Conservation (phyloP, 768 basidiomycete species). For the Calocera viscosa region DNA sequence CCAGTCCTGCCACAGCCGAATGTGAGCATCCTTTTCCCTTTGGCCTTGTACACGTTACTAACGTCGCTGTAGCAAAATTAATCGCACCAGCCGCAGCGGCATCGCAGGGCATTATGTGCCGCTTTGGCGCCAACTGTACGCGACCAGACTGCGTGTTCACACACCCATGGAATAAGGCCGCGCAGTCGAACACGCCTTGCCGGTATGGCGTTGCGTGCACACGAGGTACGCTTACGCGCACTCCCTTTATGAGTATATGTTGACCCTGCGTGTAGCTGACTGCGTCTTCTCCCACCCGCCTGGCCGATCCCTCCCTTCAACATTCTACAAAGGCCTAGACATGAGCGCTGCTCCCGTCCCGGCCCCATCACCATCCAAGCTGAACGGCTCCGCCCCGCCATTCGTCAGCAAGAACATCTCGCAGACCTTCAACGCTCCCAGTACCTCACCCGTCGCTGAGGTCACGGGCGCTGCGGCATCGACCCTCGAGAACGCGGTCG, state of each 20-base stretch:
- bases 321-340: slow-evolving; percentile 69
- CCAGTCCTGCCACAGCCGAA: slow-evolving; percentile 70
- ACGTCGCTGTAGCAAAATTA: slow-evolving; percentile 5
- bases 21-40: neutral
- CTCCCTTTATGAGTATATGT: neutral
- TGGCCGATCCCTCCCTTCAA: slow-evolving; percentile 62
- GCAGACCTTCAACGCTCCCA: neutral
- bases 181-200: slow-evolving; percentile 41
- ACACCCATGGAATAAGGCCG: slow-evolving; percentile 37
- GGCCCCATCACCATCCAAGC: neutral
- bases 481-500: neutral
- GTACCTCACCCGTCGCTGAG: neutral
- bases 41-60: slow-evolving; percentile 3
- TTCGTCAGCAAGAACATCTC: slow-evolving; percentile 8
- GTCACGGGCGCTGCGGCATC: neutral
- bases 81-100: slow-evolving; percentile 17
- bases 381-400: neutral
- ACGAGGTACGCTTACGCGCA: slow-evolving; percentile 30
- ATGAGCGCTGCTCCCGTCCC: slow-evolving; percentile 33
- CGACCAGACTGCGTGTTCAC: slow-evolving; percentile 53
- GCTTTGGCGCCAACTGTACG: slow-evolving; percentile 60
- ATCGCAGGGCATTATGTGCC: slow-evolving; percentile 36
- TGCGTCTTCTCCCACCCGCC: slow-evolving; percentile 90
- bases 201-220: slow-evolving; percentile 80
- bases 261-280: slow-evolving; percentile 32